Evolutionary conservation across 2,329 filamentous ascomycete genomes (phyloP).

Genomic region (Cyphellophora attinorum): DNA sequence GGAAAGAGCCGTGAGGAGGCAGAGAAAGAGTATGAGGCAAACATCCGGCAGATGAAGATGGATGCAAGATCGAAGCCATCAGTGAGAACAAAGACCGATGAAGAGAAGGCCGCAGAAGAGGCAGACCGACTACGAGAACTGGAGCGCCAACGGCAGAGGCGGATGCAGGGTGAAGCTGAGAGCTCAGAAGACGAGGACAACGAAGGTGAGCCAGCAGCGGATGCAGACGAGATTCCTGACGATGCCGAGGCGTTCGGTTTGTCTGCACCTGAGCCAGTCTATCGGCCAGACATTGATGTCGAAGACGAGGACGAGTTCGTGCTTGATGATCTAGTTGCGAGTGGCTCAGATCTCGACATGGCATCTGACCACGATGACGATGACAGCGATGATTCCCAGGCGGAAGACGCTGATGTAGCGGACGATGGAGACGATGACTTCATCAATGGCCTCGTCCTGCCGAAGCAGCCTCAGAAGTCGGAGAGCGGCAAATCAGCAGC

Average conservation of each 20-base stretch:
- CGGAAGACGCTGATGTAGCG: too few species aligned
- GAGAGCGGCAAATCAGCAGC: slow-evolving; percentile 35
- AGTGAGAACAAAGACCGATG: slow-evolving; percentile 81
- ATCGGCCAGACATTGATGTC: slow-evolving; percentile 49
- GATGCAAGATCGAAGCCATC: slow-evolving; percentile 80
- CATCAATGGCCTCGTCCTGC: slow-evolving; percentile 53
- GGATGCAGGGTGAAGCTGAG: slow-evolving; percentile 78
- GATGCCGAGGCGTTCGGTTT: slow-evolving; percentile 55
- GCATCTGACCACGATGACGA: slow-evolving; percentile 28
- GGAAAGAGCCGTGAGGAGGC: slow-evolving; percentile 56
- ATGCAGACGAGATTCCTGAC: slow-evolving; percentile 38
- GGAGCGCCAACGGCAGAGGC: slow-evolving; percentile 69
- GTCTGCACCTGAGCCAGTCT: slow-evolving; percentile 38
- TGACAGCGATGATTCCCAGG: slow-evolving; percentile 50
- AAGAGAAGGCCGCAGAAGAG: slow-evolving; percentile 72
- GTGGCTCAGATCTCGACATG: slow-evolving; percentile 50
- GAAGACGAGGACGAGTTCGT: slow-evolving; percentile 94
- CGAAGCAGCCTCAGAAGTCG: slow-evolving; percentile 27
- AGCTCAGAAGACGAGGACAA: slow-evolving; percentile 50
- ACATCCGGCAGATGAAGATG: slow-evolving; percentile 70
- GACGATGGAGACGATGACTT: slow-evolving; percentile 61
- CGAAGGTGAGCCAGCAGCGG: slow-evolving; percentile 29
- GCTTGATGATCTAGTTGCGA: slow-evolving; percentile 77
- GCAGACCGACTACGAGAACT: slow-evolving; percentile 67
- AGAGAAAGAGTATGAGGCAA: slow-evolving; percentile 79